phyloP scores from a whole-genome alignment of 768 basidiomycete genomes.

The Rhodotorula toruloides region DNA sequence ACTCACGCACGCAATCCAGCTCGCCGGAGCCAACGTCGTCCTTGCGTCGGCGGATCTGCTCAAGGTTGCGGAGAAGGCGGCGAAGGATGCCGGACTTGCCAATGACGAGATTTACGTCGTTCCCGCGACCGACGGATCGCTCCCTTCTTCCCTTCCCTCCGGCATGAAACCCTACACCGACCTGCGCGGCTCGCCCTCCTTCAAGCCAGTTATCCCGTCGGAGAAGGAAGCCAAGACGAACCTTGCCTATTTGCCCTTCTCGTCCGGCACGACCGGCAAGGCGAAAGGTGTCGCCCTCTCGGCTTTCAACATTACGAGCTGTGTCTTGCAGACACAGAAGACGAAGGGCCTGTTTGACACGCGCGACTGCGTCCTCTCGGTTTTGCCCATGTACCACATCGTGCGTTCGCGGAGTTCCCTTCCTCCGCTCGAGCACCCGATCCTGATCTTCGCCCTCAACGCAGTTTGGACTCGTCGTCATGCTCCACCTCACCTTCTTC shows the following conservation, averaged over 20 bases:
- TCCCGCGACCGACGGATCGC: slow-evolving; percentile 52
- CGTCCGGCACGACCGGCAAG: slow-evolving; percentile 66
- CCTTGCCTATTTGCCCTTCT: slow-evolving; percentile 50
- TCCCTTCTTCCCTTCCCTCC: slow-evolving; percentile 58
- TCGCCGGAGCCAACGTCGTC: slow-evolving; percentile 60
- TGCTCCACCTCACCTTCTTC: slow-evolving; percentile 57
- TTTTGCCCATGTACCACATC: slow-evolving; percentile 24
- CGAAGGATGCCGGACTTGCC: slow-evolving; percentile 48
- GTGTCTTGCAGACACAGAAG: slow-evolving; percentile 30
- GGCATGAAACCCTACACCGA: slow-evolving; percentile 39
- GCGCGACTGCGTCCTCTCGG: slow-evolving; percentile 3
- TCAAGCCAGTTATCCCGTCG: slow-evolving; percentile 52
- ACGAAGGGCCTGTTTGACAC: slow-evolving; percentile 11
- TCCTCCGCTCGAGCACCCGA: not conserved
- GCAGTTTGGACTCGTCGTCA: slow-evolving; percentile 53
- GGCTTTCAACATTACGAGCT: slow-evolving; percentile 27
- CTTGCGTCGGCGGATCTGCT: slow-evolving; percentile 57
- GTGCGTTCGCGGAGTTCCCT: not conserved
- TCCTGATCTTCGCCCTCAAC: not conserved
- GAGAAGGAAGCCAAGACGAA: slow-evolving; percentile 54
- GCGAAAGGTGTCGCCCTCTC: slow-evolving; percentile 60
- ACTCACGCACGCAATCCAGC: slow-evolving; percentile 62
- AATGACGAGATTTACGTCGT: slow-evolving; percentile 57
- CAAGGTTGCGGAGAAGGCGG: slow-evolving; percentile 8
- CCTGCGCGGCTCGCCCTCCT: slow-evolving; percentile 45